A percentile compares a stretch with the other conserved stretches of the same genome.
phyloP scores from a whole-genome alignment of 352 stramenopile species.

The Pythium periplocum region DNA sequence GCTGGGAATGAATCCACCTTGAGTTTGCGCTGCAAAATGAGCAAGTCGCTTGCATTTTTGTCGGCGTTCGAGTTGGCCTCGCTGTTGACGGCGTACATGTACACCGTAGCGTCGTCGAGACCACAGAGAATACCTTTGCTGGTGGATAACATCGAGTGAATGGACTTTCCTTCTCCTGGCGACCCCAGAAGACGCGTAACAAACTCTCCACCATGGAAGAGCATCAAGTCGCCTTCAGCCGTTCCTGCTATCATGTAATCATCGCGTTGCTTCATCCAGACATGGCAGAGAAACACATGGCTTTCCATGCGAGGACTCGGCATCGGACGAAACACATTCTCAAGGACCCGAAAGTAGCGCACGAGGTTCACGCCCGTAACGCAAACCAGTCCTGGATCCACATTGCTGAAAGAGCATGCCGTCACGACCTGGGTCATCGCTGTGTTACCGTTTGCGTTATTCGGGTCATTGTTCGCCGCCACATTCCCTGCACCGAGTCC shows the following conservation, averaged over 20 bases:
- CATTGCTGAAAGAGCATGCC: constrained; percentile 83
- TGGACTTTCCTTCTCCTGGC: constrained; percentile 36
- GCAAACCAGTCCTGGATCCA: constrained; percentile 85
- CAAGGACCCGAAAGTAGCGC: constrained; percentile 89
- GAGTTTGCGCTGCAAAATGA: constrained; percentile 53
- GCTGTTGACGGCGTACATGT: constrained; percentile 58
- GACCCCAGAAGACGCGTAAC: constrained; percentile 48
- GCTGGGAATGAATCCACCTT: constrained; percentile 48
- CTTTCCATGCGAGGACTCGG: constrained; percentile 69
- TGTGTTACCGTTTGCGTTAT: not conserved
- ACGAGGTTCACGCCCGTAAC: constrained; percentile 78
- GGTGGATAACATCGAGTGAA: constrained; percentile 58
- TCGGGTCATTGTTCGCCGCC: too few relatives aligned
- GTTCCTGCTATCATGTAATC: constrained; percentile 88
- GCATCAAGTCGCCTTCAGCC: constrained; percentile 70
- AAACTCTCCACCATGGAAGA: constrained; percentile 84
- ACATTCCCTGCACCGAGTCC: too few relatives aligned
- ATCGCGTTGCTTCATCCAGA: constrained; percentile 88
- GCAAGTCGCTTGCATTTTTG: constrained; percentile 27
- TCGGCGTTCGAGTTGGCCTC: constrained; percentile 22
- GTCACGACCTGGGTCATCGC: constrained; percentile 39
- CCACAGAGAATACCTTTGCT: constrained; percentile 79
- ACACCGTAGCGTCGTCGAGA: constrained; percentile 60
- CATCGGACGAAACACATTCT: constrained; percentile 82
- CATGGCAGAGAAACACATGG: constrained; percentile 76